Evolutionary conservation across 805 yeast species (phyloP), one percentile per base, ranked within the genome.

Genomic region (Candida krabiensis): DNA sequence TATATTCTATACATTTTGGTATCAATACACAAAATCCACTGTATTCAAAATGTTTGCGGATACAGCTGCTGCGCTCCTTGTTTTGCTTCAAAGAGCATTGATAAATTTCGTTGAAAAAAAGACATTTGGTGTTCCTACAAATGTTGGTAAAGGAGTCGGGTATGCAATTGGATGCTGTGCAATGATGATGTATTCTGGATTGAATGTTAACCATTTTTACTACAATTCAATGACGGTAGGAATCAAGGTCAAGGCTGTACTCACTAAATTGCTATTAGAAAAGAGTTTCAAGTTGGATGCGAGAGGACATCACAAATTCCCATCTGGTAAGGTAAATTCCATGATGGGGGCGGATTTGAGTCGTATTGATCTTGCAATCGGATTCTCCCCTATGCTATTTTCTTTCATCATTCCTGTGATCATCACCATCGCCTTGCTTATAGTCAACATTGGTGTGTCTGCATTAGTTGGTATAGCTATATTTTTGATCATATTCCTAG

Each of bases 291-390:
- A 61, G 35, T 67, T 88, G 28, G 78, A 81, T 40, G 73, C 80
- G 7, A 70, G 67, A 37, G 79, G 90, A 4, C 76, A 71, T 35
- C 81, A 80, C 50, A 66, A 72, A 42, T 86, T 67, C 54, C 80
- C 95, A 1, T 70, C 76, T 25, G 86, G 93, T 40, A 80, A 78
- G 44, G 71, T 89, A 39, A 86, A 91, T 25, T 79, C 88, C 11
- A 63, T 88, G 55, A 79, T 88, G 64, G 85, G 90, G 39, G 79
- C 95, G 0, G 96, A 89, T 60, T 65, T 88, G 29, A 73, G 87
- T 22, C 77, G 96, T 58, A 70, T 88, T 22, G 96, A 86, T 59
- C 72, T 85, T 47, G 86, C 89, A 7, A 56, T 81, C 25, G 80
- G 79, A 2, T 81, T 80, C 43, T 79, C 82, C 52, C 86, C 86